These are phyloP conservation scores for Geranium rotundifolium DNA, from an alignment of 345 rosid genomes.

Conservation along the genomic window DNA sequence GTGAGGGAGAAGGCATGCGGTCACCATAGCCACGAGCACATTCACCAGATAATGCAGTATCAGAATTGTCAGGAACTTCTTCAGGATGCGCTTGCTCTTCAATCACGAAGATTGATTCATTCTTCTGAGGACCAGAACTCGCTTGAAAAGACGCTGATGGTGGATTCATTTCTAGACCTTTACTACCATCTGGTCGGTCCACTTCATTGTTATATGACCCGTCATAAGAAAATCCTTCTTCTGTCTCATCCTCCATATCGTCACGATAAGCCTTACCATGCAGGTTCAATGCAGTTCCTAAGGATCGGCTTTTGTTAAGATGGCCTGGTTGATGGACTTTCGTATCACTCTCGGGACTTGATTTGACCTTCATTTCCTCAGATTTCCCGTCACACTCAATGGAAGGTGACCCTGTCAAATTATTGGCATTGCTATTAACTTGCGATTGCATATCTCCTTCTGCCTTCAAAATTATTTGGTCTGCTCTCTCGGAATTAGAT, in stretches of 20 bases:
- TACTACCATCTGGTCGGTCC: slow-evolving; percentile 18
- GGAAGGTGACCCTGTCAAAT: background rate
- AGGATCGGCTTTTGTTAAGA: slow-evolving; percentile 67
- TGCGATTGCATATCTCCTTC: slow-evolving; percentile 15
- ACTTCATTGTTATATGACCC: slow-evolving; percentile 30
- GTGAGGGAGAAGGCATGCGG: slow-evolving; percentile 26
- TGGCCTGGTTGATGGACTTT: slow-evolving; percentile 11
- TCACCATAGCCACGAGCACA: slow-evolving; percentile 29
- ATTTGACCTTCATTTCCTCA: slow-evolving; percentile 32
- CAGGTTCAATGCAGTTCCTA: slow-evolving; percentile 43
- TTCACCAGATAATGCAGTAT: slow-evolving; percentile 27
- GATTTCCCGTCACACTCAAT: slow-evolving; percentile 40
- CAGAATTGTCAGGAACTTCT: slow-evolving; percentile 32
- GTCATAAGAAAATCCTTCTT: slow-evolving; percentile 36
- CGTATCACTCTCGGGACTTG: slow-evolving; percentile 13
- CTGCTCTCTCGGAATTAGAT: slow-evolving; percentile 17
- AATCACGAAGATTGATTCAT: slow-evolving; percentile 46
- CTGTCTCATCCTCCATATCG: slow-evolving; percentile 30
- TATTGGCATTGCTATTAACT: slow-evolving; percentile 16
- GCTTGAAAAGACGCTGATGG: slow-evolving; percentile 31
- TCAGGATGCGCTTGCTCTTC: slow-evolving; percentile 46
- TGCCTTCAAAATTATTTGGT: background rate
- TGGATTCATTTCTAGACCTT: slow-evolving; percentile 17
- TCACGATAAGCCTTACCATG: slow-evolving; percentile 29
- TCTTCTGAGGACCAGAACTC: slow-evolving; percentile 28